Evolutionary conservation across 345 rosid genomes (phyloP), one percentile per base, ranked within the genome.

Genomic region (Balakata baccata): DNA sequence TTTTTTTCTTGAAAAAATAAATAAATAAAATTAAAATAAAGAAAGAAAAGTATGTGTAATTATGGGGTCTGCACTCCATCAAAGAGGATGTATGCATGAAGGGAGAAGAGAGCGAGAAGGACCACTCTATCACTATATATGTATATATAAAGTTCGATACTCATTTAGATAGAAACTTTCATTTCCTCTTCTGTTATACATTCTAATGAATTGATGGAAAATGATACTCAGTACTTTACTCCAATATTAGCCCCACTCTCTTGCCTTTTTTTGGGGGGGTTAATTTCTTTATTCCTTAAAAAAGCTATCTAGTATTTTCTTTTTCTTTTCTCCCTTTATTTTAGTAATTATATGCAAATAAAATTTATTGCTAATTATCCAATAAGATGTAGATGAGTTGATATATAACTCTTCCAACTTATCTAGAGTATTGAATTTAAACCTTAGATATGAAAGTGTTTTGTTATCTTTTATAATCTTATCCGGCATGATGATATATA

Each of bases 171-270:
- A 51, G 9, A 61, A 3, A 6, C 29, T n/a, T 29, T 29, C 34
- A 29, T 13, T 38, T 38, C 17, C 23, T 23, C 20, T 7, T 41
- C 7, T 5, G 6, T 57, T 13, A 5, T 37, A 56, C 51, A 18
- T 46, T 34, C 3, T 6, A 49, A 11, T 45, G 53, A 61, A 13
- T 79, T 57, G 75, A 76, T 51, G 59, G 72, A 73, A 57, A 69
- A 64, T 69, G 80, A 76, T 61, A 20, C 50, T 65, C 60, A 63
- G 29, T 43, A 39, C 58, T 56, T 34, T 64, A 8, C 7, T 18
- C 38, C 12, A 13, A n/a, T 7, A 5, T 25, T 43, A 10, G 5
- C 10, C 29, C 57, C 38, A n/a, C 37, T n/a, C 23, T 50, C 13
- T 56, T 57, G 23, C 64, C 61, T 51, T 6, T 9, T 11, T 5